Conservation (phyloP, 2,329 filamentous ascomycete genomes). For the Xylariaceae sp. region DNA sequence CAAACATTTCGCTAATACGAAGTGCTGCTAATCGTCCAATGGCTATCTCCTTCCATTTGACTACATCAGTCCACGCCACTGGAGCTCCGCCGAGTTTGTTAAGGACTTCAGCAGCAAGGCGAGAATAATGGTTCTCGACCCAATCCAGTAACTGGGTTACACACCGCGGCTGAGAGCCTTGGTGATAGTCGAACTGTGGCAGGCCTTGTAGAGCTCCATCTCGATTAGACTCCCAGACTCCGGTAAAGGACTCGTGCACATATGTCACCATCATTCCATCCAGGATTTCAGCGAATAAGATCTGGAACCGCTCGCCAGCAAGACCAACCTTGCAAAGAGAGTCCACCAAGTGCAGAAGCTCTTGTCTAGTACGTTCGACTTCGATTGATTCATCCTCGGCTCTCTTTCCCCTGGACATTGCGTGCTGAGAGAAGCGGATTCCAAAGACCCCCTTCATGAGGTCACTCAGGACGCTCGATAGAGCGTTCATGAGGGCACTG, state of each 20-base stretch:
- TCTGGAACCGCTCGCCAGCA: conserved; percentile 66
- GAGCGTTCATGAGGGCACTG: conserved; percentile 49
- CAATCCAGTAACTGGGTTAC: conserved; percentile 61
- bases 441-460: conserved; percentile 52
- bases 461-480: conserved; percentile 53
- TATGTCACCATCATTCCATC: conserved; percentile 63
- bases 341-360: conserved; percentile 55
- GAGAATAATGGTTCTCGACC: conserved; percentile 66
- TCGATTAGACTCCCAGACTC: conserved; percentile 54
- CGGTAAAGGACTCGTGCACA: conserved; percentile 59
- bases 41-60: conserved; percentile 70
- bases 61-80: conserved; percentile 55
- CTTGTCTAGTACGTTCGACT: conserved; percentile 42
- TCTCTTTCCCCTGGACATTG: conserved; percentile 9
- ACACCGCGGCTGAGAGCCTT: conserved; percentile 48
- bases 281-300: conserved; percentile 70
- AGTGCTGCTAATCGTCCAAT: conserved; percentile 65
- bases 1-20: conserved; percentile 71
- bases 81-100: conserved; percentile 41
- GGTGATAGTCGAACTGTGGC: conserved; percentile 23
- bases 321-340: conserved; percentile 64
- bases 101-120: conserved; percentile 62
- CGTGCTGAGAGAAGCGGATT: conserved; percentile 19
- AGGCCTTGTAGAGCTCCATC: conserved; percentile 22
- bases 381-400: conserved; percentile 25